Conservation (phyloP, 2,329 filamentous ascomycete species). For the Talaromyces sp. region DNA sequence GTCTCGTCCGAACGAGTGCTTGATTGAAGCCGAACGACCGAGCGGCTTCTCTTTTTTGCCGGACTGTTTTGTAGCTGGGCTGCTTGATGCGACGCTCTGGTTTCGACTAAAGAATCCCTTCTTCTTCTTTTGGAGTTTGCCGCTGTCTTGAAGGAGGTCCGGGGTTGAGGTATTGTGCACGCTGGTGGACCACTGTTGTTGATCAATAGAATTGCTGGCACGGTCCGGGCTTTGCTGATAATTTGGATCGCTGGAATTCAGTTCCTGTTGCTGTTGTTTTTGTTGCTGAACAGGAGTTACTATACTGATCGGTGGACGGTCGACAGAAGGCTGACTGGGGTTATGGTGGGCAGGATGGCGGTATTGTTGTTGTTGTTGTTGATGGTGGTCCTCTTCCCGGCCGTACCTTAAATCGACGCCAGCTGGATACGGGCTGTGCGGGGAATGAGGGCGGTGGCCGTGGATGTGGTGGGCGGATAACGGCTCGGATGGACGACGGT, state of each 20-base stretch:
- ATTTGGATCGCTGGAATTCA: slow-evolving; percentile 22
- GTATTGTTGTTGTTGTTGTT: slow-evolving; percentile 14
- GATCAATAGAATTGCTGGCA: slow-evolving; percentile 20
- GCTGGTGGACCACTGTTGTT: not conserved
- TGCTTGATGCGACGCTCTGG: slow-evolving; percentile 17
- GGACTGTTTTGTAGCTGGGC: slow-evolving; percentile 2
- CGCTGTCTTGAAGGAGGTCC: slow-evolving; percentile 17
- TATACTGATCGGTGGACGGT: slow-evolving; percentile 17
- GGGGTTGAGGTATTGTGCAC: slow-evolving; percentile 16
- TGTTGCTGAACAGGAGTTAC: slow-evolving; percentile 6
- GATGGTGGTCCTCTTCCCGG: slow-evolving; percentile 13
- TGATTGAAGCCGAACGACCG: slow-evolving; percentile 13
- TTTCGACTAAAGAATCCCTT: slow-evolving; percentile 18
- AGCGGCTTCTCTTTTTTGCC: slow-evolving; percentile 8
- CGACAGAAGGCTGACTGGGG: not conserved
- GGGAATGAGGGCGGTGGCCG: slow-evolving; percentile 1
- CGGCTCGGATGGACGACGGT: slow-evolving; percentile 1
- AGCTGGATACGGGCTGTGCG: slow-evolving; percentile 7
- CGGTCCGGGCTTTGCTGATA: slow-evolving; percentile 20
- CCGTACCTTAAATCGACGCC: slow-evolving; percentile 9
- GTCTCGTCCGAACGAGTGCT: slow-evolving; percentile 10
- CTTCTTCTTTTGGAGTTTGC: slow-evolving; percentile 19
- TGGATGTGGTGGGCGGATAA: not conserved
- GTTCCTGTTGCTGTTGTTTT: slow-evolving; percentile 7
- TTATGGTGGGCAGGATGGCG: slow-evolving; percentile 16